Conservation (phyloP, 371 early-diverging fungal genomes). For the Mucor piriformis region DNA sequence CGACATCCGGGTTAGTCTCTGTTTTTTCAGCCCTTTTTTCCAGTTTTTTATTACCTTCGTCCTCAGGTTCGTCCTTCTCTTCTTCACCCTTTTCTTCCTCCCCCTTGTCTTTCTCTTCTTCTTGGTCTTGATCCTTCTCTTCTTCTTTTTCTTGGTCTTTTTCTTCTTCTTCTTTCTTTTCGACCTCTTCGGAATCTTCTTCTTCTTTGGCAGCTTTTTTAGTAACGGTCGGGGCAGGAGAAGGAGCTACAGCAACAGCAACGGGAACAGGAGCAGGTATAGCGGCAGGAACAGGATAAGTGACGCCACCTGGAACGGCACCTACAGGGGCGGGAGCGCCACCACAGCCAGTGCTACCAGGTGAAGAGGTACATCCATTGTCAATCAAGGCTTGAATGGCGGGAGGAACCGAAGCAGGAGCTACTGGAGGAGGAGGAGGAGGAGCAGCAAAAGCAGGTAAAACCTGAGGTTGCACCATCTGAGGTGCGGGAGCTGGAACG, state of each 20-base stretch:
- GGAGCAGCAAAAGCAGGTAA: background rate
- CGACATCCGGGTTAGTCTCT: slow-evolving; percentile 6
- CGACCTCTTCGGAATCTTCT: slow-evolving; percentile 1
- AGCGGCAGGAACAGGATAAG: background rate
- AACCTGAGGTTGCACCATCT: background rate
- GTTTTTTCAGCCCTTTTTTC: slow-evolving; percentile 5
- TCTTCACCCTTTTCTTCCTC: slow-evolving; percentile 12
- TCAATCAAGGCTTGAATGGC: slow-evolving; percentile 14
- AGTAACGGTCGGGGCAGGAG: background rate
- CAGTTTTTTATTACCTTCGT: slow-evolving; percentile 15
- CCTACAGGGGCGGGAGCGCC: background rate
- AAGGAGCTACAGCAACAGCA: background rate
- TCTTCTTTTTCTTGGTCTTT: slow-evolving; percentile 9
- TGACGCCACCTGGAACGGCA: background rate
- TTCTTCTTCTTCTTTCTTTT: slow-evolving; percentile 12
- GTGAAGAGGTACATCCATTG: background rate
- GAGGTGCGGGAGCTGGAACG: background rate
- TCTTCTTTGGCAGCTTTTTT: background rate
- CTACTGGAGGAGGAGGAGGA: background rate
- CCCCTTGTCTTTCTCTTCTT: background rate
- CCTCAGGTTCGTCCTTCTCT: slow-evolving; percentile 7
- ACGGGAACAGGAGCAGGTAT: background rate
- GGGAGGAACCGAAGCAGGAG: slow-evolving; percentile 1
- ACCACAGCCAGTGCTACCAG: background rate
- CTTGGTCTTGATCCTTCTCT: slow-evolving; percentile 6